Conservation (phyloP, 2,329 filamentous ascomycete species). For the Diaporthe amygdali region DNA sequence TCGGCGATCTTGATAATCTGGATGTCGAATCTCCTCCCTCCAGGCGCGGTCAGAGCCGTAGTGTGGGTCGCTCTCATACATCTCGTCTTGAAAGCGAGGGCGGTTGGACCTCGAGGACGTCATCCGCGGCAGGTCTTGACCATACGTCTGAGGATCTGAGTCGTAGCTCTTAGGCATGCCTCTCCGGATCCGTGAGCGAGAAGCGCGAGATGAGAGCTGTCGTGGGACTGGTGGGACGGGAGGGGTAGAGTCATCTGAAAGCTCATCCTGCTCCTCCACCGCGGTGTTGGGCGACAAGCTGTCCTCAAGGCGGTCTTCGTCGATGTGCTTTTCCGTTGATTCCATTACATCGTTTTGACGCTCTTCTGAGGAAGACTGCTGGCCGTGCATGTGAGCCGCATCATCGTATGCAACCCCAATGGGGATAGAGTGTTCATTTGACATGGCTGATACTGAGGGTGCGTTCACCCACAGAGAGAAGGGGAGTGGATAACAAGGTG, state of each 20-base stretch:
- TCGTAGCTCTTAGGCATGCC: background rate
- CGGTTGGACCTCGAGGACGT: constrained; percentile 1
- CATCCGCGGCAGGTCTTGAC: constrained; percentile 9
- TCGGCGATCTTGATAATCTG: constrained; percentile 17
- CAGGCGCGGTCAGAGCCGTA: constrained; percentile 20
- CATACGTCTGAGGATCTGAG: constrained; percentile 17
- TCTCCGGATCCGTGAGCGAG: constrained; percentile 7
- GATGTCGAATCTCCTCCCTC: constrained; percentile 21
- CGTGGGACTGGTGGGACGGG: constrained; percentile 12
- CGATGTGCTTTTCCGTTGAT: background rate
- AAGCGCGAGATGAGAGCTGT: background rate
- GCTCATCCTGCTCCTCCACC: constrained; percentile 11
- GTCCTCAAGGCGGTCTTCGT: constrained; percentile 3
- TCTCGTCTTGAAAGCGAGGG: constrained; percentile 12
- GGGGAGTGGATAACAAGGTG: background rate
- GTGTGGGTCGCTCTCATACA: background rate
- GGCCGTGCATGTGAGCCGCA: background rate
- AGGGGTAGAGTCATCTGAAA: constrained; percentile 17
- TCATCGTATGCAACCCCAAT: constrained; percentile 3
- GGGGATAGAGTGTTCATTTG: constrained; percentile 2
- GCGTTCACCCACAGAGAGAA: background rate
- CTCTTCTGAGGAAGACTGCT: background rate
- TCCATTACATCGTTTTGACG: background rate
- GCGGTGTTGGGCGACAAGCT: constrained; percentile 9
- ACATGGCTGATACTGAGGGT: background rate